Conservation (phyloP, 2,329 filamentous ascomycete genomes). For the Diaporthe humulicola region DNA sequence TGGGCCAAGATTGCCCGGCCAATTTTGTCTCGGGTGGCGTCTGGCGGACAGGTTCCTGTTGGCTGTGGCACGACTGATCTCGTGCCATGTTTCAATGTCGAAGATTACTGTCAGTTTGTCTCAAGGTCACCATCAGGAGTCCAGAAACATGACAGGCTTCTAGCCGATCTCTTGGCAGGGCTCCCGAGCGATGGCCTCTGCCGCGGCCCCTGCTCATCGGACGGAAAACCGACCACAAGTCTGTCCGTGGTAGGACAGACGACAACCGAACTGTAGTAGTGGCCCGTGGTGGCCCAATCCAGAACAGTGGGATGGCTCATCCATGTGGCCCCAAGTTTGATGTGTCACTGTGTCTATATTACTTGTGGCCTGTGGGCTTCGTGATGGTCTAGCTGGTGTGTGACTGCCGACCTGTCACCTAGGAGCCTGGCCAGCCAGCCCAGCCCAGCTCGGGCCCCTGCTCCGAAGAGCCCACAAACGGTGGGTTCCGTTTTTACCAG, state of each 20-base stretch:
- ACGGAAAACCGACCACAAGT: constrained; percentile 1
- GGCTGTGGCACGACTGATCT: not conserved
- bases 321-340: not conserved
- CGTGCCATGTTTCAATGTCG: not conserved
- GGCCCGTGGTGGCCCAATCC: not conserved
- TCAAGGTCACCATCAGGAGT: not conserved
- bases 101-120: not conserved
- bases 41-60: not conserved
- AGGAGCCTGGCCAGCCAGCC: too few relatives aligned
- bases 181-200: not conserved
- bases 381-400: not conserved
- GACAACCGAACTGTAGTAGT: not conserved
- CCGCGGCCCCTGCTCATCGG: constrained; percentile 1
- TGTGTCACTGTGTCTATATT: not conserved
- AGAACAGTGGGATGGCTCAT: constrained; percentile 3
- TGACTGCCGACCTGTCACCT: not conserved
- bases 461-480: not conserved
- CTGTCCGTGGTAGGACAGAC: not conserved
- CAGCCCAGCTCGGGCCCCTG: not conserved
- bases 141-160: constrained; percentile 27
- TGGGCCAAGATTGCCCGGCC: not conserved
- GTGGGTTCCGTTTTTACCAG: not conserved
- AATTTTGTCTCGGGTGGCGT: constrained; percentile 3
- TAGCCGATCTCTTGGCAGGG: constrained; percentile 26
- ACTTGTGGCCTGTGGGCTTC: not conserved